Evolutionary conservation across 2,329 filamentous ascomycete genomes (phyloP).

Genomic region (Paracorniculantispora psalliotae): DNA sequence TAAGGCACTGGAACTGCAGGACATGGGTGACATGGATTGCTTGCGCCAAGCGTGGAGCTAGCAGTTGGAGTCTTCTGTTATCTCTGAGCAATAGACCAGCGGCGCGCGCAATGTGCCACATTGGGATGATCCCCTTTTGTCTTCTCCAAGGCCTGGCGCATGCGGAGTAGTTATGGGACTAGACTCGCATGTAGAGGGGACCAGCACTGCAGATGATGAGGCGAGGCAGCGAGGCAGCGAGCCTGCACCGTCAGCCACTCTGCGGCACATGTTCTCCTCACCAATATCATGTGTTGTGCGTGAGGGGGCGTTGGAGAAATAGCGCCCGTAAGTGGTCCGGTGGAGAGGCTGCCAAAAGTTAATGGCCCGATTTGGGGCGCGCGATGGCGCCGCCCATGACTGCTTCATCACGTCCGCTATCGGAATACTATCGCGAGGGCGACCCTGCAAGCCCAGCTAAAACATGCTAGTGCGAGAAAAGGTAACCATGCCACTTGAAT

Average conservation of each 20-base stretch:
- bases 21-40: neutral
- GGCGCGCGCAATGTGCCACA: neutral
- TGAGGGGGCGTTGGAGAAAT: conserved; percentile 1
- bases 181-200: neutral
- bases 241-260: too few relatives aligned
- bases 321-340: too few relatives aligned
- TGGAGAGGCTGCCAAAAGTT: neutral
- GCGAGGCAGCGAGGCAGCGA: neutral
- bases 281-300: neutral
- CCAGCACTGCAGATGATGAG: neutral
- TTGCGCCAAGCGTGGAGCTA: neutral
- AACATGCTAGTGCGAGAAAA: neutral
- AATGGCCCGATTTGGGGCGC: conserved; percentile 9
- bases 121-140: neutral
- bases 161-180: neutral
- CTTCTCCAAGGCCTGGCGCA: neutral
- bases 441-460: neutral
- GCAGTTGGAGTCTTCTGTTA: conserved; percentile 5
- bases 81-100: conserved; percentile 9
- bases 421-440: neutral
- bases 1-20: conserved; percentile 5
- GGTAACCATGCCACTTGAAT: neutral
- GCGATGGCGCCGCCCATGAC: conserved; percentile 1
- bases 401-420: conserved; percentile 5
- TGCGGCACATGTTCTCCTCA: neutral